These are phyloP conservation scores for Coprinopsis marcescibilis DNA, from an alignment of 768 basidiomycete genomes.

Conservation along the genomic window DNA sequence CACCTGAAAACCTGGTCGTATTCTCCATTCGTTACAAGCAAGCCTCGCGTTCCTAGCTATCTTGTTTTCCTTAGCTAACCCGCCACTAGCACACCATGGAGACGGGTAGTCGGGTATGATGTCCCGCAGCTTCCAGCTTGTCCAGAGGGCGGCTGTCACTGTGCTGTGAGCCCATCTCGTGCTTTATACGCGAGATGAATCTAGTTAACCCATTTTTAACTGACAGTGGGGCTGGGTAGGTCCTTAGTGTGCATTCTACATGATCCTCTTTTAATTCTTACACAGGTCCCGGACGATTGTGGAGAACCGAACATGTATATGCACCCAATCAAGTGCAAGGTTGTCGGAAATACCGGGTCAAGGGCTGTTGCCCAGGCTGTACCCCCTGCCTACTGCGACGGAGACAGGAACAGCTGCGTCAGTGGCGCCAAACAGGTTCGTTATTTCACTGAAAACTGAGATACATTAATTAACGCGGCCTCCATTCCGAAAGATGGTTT, in stretches of 20 bases:
- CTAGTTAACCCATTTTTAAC: background rate
- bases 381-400: slow-evolving; percentile 39
- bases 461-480: background rate
- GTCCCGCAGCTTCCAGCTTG: slow-evolving; percentile 41
- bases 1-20: slow-evolving; percentile 37
- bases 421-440: slow-evolving; percentile 34
- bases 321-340: slow-evolving; percentile 34
- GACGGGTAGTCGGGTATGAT: slow-evolving; percentile 33
- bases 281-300: slow-evolving; percentile 20
- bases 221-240: slow-evolving; percentile 41
- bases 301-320: slow-evolving; percentile 45
- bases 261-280: background rate
- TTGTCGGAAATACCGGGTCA: slow-evolving; percentile 23
- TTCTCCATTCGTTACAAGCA: slow-evolving; percentile 37
- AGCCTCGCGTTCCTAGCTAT: slow-evolving; percentile 11
- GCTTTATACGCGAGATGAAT: background rate
- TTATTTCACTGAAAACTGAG: background rate
- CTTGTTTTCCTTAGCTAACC: background rate
- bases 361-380: slow-evolving; percentile 24
- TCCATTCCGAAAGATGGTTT: slow-evolving; percentile 27
- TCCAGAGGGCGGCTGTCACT: slow-evolving; percentile 36
- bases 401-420: slow-evolving; percentile 26
- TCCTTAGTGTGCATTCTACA: background rate
- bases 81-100: slow-evolving; percentile 35
- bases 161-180: slow-evolving; percentile 28